Evolutionary conservation across 2,329 filamentous ascomycete species (phyloP).

Genomic region (Trichoderma sp.): DNA sequence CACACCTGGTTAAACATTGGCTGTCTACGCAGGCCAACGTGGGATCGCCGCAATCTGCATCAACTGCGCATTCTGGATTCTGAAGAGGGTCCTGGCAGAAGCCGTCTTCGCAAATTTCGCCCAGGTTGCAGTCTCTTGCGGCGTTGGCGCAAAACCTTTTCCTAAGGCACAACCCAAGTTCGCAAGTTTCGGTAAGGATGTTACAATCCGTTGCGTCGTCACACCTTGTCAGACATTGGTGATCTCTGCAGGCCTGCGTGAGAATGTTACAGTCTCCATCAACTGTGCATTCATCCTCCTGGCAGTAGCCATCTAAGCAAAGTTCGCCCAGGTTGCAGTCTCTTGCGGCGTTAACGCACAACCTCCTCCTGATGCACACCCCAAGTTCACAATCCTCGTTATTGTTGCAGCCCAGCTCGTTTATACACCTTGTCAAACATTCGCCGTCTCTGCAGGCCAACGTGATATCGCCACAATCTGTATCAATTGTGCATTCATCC

Average conservation of each 20-base stretch:
- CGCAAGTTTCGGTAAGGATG: neutral
- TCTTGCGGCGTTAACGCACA: neutral
- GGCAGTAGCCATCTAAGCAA: neutral
- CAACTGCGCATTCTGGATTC: neutral
- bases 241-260: too few species aligned
- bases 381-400: neutral
- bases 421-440: too few species aligned
- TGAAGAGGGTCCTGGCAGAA: neutral
- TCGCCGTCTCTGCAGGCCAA: too few species aligned
- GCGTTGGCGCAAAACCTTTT: neutral
- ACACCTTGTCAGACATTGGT: neutral
- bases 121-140: neutral
- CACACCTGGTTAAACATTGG: neutral
- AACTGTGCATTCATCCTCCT: neutral
- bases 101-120: neutral
- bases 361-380: neutral
- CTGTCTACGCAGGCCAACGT: neutral
- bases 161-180: neutral
- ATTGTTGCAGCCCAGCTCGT: neutral
- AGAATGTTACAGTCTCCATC: neutral
- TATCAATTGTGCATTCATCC: neutral
- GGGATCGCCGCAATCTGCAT: neutral
- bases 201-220: neutral
- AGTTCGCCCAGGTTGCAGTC: neutral
- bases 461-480: neutral